phyloP scores from a whole-genome alignment of 1,139 yeast genomes.

The Diutina catenulata region DNA sequence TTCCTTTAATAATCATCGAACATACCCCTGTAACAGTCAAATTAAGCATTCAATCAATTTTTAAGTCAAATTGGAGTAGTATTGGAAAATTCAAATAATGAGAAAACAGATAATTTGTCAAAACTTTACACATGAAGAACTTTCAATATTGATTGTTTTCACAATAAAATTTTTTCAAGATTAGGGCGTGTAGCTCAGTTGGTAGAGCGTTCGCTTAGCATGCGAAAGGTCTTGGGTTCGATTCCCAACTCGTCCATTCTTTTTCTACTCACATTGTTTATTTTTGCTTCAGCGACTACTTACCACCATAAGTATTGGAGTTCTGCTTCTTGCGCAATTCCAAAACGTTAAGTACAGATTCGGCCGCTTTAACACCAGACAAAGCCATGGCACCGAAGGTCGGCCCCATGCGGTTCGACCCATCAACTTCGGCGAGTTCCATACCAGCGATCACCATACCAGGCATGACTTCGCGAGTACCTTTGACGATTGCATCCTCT shows the following conservation, averaged over 20 bases:
- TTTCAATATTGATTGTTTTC: no score
- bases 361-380: slow-evolving; percentile 70
- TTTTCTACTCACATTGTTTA: background rate
- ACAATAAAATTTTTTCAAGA: no score
- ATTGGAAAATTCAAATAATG: no score
- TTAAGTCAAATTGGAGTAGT: no score
- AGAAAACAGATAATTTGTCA: no score
- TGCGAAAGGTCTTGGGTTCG: slow-evolving; percentile 3
- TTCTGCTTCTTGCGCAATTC: slow-evolving; percentile 14
- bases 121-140: no score
- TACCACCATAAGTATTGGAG: background rate
- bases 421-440: slow-evolving; percentile 73
- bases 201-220: slow-evolving; percentile 3
- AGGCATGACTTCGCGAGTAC: slow-evolving; percentile 58
- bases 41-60: no score
- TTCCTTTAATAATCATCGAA: no score
- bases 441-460: slow-evolving; percentile 71
- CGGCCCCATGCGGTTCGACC: slow-evolving; percentile 76
- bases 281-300: background rate
- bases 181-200: slow-evolving; percentile 3
- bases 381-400: slow-evolving; percentile 77
- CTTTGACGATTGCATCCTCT: slow-evolving; percentile 66
- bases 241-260: slow-evolving; percentile 2
- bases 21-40: no score
- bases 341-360: slow-evolving; percentile 38